Conservation (phyloP, 768 basidiomycete species). For the Boletus tomentosulus region DNA sequence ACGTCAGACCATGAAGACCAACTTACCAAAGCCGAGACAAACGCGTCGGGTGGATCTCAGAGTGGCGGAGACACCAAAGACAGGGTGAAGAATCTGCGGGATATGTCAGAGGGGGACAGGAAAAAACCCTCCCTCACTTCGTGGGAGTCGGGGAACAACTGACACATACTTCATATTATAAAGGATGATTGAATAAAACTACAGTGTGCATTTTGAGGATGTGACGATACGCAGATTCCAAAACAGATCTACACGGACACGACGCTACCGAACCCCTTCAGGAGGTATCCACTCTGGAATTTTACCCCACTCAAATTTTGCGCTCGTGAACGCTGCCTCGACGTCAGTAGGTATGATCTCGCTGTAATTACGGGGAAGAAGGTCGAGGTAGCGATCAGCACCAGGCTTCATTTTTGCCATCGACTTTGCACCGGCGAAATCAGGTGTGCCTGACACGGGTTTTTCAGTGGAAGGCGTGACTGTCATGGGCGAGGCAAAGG, state of each 20-base stretch:
- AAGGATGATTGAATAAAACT: not conserved
- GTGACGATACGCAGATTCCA: not conserved
- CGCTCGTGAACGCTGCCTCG: constrained; percentile 49
- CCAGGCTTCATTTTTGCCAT: constrained; percentile 39
- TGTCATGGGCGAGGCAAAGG: constrained; percentile 30
- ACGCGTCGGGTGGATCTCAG: too few relatives aligned
- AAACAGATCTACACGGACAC: not conserved
- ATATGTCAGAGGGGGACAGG: too few relatives aligned
- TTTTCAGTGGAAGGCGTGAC: constrained; percentile 20
- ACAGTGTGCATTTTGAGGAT: not conserved
- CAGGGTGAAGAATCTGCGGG: too few relatives aligned
- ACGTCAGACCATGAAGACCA: too few relatives aligned
- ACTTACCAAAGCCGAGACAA: too few relatives aligned
- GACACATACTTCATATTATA: not conserved
- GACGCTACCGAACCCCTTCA: constrained; percentile 45
- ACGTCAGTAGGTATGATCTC: constrained; percentile 48
- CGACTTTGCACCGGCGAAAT: constrained; percentile 33
- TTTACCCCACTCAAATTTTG: constrained; percentile 63
- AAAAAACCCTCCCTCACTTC: too few relatives aligned
- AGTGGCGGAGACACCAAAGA: too few relatives aligned
- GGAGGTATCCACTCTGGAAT: constrained; percentile 78
- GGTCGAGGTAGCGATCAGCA: constrained; percentile 49
- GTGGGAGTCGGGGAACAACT: too few relatives aligned
- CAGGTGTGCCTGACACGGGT: constrained; percentile 23
- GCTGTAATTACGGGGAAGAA: constrained; percentile 58